Percentiles rank a stretch among this genome's conserved stretches.
These are phyloP conservation scores for Sporothrix brasiliensis DNA, from an alignment of 2,329 filamentous ascomycete species.

Conservation along the genomic window DNA sequence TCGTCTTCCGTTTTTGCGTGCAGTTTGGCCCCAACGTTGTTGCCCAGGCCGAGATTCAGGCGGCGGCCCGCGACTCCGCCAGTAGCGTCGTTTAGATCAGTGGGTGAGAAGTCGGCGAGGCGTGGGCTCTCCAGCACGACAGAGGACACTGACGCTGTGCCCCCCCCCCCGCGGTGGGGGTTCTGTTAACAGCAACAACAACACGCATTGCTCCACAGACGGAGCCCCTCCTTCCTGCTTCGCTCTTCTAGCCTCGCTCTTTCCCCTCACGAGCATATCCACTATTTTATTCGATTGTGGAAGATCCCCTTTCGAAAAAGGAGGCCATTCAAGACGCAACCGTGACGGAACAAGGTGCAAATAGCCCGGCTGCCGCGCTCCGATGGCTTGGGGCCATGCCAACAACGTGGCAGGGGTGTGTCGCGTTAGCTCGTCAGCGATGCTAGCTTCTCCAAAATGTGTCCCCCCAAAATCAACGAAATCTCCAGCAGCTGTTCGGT, in stretches of 20 bases:
- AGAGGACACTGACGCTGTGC: constrained; percentile 7
- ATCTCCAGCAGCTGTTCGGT: constrained; percentile 44
- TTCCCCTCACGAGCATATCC: constrained; percentile 22
- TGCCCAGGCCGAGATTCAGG: constrained; percentile 29
- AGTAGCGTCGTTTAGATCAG: constrained; percentile 25
- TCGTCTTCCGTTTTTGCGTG: background rate
- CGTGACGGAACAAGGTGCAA: constrained; percentile 20
- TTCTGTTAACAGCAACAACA: background rate
- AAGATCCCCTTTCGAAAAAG: no score
- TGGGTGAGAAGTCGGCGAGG: no score
- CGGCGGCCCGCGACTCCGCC: constrained; percentile 33
- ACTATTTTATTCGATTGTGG: background rate
- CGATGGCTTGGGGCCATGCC: constrained; percentile 22
- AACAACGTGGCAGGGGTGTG: background rate
- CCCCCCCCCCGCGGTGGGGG: constrained; percentile 16
- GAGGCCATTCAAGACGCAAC: constrained; percentile 6
- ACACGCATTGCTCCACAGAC: constrained; percentile 5
- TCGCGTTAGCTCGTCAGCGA: constrained; percentile 10
- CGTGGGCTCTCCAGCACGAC: background rate
- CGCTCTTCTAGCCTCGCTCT: background rate
- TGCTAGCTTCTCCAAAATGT: constrained; percentile 4
- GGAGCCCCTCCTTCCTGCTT: constrained; percentile 8
- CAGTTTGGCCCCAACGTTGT: constrained; percentile 6
- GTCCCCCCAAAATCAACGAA: background rate
- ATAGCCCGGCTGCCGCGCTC: constrained; percentile 20